These are phyloP conservation scores for Bacidia rubella DNA, from an alignment of 495 filamentous ascomycete genomes.

Conservation along the genomic window DNA sequence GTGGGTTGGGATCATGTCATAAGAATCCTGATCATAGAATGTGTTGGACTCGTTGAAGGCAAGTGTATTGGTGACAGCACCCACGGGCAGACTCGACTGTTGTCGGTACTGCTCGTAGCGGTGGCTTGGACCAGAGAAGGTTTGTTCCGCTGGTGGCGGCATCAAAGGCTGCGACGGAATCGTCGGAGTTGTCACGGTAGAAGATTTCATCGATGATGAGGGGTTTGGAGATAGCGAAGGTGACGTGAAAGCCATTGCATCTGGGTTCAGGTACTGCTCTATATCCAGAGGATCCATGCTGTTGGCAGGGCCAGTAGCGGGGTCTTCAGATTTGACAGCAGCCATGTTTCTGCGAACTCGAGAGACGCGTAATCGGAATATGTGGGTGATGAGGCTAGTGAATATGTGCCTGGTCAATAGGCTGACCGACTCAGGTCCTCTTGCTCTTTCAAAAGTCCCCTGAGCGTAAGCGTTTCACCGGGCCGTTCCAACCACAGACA, in stretches of 20 bases:
- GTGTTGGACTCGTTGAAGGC: slow-evolving; percentile 46
- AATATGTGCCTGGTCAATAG: neutral
- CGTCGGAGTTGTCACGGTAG: slow-evolving; percentile 21
- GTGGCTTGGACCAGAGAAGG: slow-evolving; percentile 69
- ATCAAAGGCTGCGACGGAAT: slow-evolving; percentile 25
- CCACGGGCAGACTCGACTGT: slow-evolving; percentile 74
- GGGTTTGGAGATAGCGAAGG: slow-evolving; percentile 31
- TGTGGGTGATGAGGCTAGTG: neutral
- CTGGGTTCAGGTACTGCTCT: slow-evolving; percentile 14
- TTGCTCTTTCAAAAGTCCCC: neutral
- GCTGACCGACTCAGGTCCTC: neutral
- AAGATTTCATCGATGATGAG: slow-evolving; percentile 23
- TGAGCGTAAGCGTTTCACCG: neutral
- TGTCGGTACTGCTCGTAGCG: slow-evolving; percentile 87
- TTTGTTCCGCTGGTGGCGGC: slow-evolving; percentile 33
- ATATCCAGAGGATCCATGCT: slow-evolving; percentile 11
- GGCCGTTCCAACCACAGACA: too few relatives aligned
- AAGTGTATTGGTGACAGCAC: slow-evolving; percentile 56
- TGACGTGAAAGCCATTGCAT: slow-evolving; percentile 25
- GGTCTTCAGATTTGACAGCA: neutral
- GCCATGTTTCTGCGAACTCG: neutral
- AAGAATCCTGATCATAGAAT: slow-evolving; percentile 36
- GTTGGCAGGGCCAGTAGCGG: neutral
- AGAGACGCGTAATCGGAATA: slow-evolving; percentile 3
- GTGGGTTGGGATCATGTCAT: slow-evolving; percentile 25